Percentiles rank a stretch among this genome's conserved stretches.
Conservation (phyloP, 768 basidiomycete genomes). For the Amanita muscaria region DNA sequence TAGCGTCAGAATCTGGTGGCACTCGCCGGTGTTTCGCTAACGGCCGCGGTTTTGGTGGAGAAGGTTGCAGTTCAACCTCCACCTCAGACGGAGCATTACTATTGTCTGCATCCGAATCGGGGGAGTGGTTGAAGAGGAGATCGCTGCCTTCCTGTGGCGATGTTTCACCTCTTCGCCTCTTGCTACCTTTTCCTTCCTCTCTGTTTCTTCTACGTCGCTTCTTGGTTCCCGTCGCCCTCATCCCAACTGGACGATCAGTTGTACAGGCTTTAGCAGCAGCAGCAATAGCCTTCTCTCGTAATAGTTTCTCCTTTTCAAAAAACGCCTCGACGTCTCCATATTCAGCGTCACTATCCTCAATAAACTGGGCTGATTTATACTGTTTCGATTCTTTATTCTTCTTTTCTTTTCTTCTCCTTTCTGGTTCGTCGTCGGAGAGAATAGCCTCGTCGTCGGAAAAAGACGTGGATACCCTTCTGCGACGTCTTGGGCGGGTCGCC, state of each 20-base stretch:
- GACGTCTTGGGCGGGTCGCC: conserved; percentile 48
- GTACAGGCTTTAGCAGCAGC: conserved; percentile 35
- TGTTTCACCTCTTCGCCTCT: conserved; percentile 25
- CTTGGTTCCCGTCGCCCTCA: conserved; percentile 46
- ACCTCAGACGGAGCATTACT: conserved; percentile 10
- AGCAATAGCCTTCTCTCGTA: conserved; percentile 45
- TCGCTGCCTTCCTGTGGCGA: conserved; percentile 14
- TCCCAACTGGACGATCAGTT: conserved; percentile 33
- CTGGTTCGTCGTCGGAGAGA: conserved; percentile 28
- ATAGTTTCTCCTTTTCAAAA: conserved; percentile 61
- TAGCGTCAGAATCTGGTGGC: background rate
- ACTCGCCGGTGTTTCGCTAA: conserved; percentile 9
- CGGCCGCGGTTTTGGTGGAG: conserved; percentile 35
- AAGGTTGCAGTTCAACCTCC: conserved; percentile 10
- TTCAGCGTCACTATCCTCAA: conserved; percentile 85
- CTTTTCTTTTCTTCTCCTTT: conserved; percentile 53
- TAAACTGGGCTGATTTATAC: conserved; percentile 87
- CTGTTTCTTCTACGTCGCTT: conserved; percentile 35
- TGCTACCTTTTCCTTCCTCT: conserved; percentile 21
- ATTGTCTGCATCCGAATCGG: conserved; percentile 17
- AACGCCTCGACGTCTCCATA: conserved; percentile 76
- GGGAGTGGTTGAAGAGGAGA: conserved; percentile 12
- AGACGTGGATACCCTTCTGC: conserved; percentile 31
- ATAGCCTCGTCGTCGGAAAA: conserved; percentile 35
- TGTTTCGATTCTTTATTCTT: conserved; percentile 47